Conservation (phyloP, 192 early-diverging fungal species). For the Umbelopsis vinacea region DNA sequence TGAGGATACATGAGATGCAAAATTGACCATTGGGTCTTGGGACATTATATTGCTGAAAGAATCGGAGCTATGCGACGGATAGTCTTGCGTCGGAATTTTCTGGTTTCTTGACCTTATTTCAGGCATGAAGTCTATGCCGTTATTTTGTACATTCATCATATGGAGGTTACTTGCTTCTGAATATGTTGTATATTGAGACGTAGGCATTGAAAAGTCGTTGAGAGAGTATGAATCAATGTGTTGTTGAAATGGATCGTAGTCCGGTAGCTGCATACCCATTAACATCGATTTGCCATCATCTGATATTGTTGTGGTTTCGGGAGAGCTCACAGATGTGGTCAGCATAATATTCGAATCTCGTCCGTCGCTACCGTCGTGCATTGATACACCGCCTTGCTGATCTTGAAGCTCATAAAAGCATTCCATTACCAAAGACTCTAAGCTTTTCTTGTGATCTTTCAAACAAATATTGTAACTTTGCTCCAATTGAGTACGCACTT, state of each 20-base stretch:
- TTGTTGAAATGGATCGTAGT: constrained; percentile 33
- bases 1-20: not conserved
- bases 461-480: constrained; percentile 31
- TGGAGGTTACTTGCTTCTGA: not conserved
- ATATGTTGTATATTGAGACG: not conserved
- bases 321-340: not conserved
- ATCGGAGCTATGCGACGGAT: not conserved
- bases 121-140: not conserved
- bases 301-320: not conserved
- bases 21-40: not conserved
- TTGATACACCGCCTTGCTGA: constrained; percentile 22
- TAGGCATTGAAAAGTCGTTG: not conserved
- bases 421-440: constrained; percentile 46
- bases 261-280: constrained; percentile 13
- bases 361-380: not conserved
- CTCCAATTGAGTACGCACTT: constrained; percentile 43
- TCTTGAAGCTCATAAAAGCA: constrained; percentile 40
- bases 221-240: constrained; percentile 22
- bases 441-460: constrained; percentile 29
- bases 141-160: not conserved
- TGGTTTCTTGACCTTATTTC: not conserved
- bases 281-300: constrained; percentile 11
- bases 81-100: not conserved
- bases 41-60: not conserved
- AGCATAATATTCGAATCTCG: constrained; percentile 17